Base-by-base conservation (phyloP, 2,329 filamentous ascomycete species). In the Penicillium sp. region DNA sequence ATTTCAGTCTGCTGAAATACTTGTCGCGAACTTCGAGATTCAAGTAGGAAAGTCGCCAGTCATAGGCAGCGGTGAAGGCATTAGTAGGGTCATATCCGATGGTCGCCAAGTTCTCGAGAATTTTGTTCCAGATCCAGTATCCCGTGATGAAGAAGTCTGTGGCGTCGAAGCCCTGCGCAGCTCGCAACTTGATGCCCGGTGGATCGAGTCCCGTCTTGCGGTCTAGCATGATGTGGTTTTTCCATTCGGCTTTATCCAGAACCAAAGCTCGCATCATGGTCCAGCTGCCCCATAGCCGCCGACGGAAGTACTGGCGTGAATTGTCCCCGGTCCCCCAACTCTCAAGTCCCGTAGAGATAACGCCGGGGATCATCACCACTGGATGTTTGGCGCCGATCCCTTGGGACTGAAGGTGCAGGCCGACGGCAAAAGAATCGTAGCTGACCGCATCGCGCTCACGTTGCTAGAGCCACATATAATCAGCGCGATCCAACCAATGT, bases 71-170 rank as follows among this genome's bases (percentile, higher is more conserved):
- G 0, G 81, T 82, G 55, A 83, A 84, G 0, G 82, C 81, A 59
- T 84, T 84, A 2, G 78, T 82, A 25, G 93, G 91, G 64, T 98
- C 93, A 66, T 98, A 98, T 11, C 93, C 93, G 49, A 98, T 86
- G 0, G 90, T 93, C 0, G 93, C 93, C 44, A 98, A 76, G 63
- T 98, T 98, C 71, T 98, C 93, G 43, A 98, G 77, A 51, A 98
- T 96, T 72, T 97, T 97, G 72, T 88, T 96, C 90, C 90, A 96
- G 51, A 98, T 97, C 93, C 93, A 98, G 71, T 98, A 98, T 4
- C 83, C 82, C 2, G 81, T 83, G 55, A 84, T 83, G 57, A 75
- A 76, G 63, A 98, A 98, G 70, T 98, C 93, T 9, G 93, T 90
- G 2, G 93, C 93, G 69, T 98, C 93, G 60, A 98, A 98, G 2